Evolutionary conservation across 2,329 filamentous ascomycete genomes (phyloP), one percentile per base, ranked within the genome.

Genomic region (Cordyceps cateniannulata): DNA sequence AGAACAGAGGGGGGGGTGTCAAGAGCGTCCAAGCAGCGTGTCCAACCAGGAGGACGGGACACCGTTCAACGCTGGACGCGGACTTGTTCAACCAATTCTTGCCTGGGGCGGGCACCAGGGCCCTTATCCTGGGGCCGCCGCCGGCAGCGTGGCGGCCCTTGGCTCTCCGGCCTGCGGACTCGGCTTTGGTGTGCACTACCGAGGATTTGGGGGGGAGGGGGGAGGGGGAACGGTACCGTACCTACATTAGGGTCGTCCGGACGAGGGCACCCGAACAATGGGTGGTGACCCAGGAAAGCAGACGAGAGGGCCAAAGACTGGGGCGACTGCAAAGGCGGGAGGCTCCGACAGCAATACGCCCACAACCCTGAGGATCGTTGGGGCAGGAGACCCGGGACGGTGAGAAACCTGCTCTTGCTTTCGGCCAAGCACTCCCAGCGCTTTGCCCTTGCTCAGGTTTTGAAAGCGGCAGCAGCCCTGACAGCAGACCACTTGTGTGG

Each of bases 221-320:
- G 32, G 32, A 35, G 32, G 10, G 32, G 32, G 32, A 9, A 12
- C 3, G 32, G 27, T 12, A 9, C 14, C 2, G 55, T 58, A 58
- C 55, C 55, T 58, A 58, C 55, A 58, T 58, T 58, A 58, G 55
- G 55, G 55, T 49, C 32, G 10, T 48, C 45, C 44, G 55, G 45
- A 58, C 42, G 42, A 49, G 45, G 42, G 44, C 55, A 49, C 44
- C 54, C 54, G 54, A 58, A 58, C 54, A 58, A 58, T 58, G 44
- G 29, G 16, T 12, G 48, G n/a, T n/a, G n/a, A n/a, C n/a, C n/a
- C n/a, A n/a, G n/a, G 24, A n/a, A 20, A 29, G 24, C 5, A 45
- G 29, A 42, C 6, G 16, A 14, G 32, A 32, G 44, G 48, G 27
- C 29, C 9, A 57, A 57, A 38, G 12, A 58, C 53, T 56, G 54